Evolutionary conservation across 1,284 basidiomycete species (phyloP), one percentile per base, ranked within the genome.

Genomic region (Gomphus bonarii): DNA sequence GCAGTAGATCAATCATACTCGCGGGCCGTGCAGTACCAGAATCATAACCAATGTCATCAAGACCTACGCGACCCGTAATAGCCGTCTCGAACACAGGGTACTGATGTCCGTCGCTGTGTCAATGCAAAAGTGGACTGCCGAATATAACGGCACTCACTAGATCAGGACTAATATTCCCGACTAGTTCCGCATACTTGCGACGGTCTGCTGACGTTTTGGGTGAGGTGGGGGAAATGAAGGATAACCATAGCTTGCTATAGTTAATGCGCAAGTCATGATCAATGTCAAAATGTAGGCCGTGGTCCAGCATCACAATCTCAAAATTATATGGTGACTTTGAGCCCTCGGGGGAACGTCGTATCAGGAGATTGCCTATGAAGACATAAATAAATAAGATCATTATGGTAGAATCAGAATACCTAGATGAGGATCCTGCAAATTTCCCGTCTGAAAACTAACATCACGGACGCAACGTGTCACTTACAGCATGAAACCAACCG

Each of bases 211-310:
- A 77, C 2, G 81, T 84, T 49, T 78, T 66, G 1, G 84, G 74
- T 0, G 89, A 84, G 2, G 84, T 80, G 20, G 80, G 78, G 1
- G 83, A 79, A 58, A 97, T 89, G 7, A 97, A 75, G 5, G 91
- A 84, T 20, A 97, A 71, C 94, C 93, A 97, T 56, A 97, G 74
- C 63, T 78, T 84, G 66, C 81, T 79, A 64, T 90, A 90, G 66
- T 89, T 87, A 53, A 89, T 77, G 28, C 94, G 82, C 2, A 97
- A 73, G 28, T 82, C 76, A 28, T 81, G 73, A 55, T 91, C 84
- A 2, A 97, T 74, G 67, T 95, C 93, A 64, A 97, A 97, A 70
- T 97, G 97, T 18, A 92, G 73, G 2, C 90, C 94, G 62, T 97
- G 94, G 65, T 97, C 94, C 56, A 97, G 73, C 1, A 97, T 76